These are phyloP conservation scores for Fusarium cyanostomum DNA, from an alignment of 2,329 filamentous ascomycete genomes.

Conservation along the genomic window DNA sequence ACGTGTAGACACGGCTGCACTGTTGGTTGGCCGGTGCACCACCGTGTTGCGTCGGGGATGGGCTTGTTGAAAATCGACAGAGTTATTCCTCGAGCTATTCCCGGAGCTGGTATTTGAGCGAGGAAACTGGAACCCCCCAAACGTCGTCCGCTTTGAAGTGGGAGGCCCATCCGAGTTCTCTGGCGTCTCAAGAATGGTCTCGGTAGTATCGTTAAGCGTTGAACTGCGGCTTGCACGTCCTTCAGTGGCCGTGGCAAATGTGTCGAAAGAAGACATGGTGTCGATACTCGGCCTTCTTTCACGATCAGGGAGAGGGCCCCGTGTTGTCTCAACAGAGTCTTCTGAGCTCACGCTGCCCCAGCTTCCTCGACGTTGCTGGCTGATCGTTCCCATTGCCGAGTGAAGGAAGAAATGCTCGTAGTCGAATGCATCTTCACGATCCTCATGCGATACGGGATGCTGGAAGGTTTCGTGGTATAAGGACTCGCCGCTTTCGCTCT, in stretches of 20 bases:
- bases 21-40: constrained; percentile 52
- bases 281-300: constrained; percentile 57
- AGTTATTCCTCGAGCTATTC: constrained; percentile 35
- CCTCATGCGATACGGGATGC: constrained; percentile 81
- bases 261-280: constrained; percentile 61
- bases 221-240: constrained; percentile 54
- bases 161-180: constrained; percentile 34
- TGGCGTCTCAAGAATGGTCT: constrained; percentile 35
- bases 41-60: constrained; percentile 47
- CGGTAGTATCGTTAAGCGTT: constrained; percentile 27
- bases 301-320: constrained; percentile 52
- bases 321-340: constrained; percentile 69
- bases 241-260: constrained; percentile 67
- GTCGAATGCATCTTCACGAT: constrained; percentile 93
- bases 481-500: constrained; percentile 71
- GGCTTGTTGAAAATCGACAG: constrained; percentile 40
- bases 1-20: constrained; percentile 20
- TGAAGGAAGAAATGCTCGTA: constrained; percentile 97
- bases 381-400: constrained; percentile 85
- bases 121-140: constrained; percentile 42
- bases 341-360: constrained; percentile 66
- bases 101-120: constrained; percentile 17
- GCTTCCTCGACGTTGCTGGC: constrained; percentile 55
- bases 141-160: constrained; percentile 37
- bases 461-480: constrained; percentile 70